Conservation (phyloP, 1,139 yeast species). For the Debaryomyces sp. region DNA sequence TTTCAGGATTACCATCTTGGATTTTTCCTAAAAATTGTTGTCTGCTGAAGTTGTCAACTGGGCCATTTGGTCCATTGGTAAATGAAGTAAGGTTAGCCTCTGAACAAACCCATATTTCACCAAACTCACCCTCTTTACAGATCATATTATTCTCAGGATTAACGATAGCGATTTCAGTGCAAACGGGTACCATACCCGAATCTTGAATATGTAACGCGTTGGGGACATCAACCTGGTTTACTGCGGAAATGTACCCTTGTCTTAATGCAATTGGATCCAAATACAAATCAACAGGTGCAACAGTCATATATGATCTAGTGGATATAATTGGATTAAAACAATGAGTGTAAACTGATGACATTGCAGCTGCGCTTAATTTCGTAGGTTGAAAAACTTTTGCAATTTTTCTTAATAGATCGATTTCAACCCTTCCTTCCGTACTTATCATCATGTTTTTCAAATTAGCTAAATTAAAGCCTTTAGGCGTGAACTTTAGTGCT, state of each 20-base stretch:
- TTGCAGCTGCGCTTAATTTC: slow-evolving; percentile 66
- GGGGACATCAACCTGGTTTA: slow-evolving; percentile 69
- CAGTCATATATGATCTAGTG: slow-evolving; percentile 83
- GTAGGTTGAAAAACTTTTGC: slow-evolving; percentile 67
- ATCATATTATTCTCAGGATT: slow-evolving; percentile 85
- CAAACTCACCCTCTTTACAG: slow-evolving; percentile 92
- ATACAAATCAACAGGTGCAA: slow-evolving; percentile 86
- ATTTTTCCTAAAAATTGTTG: slow-evolving; percentile 59
- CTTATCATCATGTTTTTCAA: slow-evolving; percentile 85
- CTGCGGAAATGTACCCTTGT: slow-evolving; percentile 82
- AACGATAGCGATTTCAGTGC: slow-evolving; percentile 91
- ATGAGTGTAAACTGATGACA: slow-evolving; percentile 80
- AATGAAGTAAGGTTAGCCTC: slow-evolving; percentile 76
- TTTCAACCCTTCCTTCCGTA: slow-evolving; percentile 74
- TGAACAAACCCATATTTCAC: slow-evolving; percentile 95
- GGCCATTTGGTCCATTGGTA: slow-evolving; percentile 58
- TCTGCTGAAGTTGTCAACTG: slow-evolving; percentile 39
- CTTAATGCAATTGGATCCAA: slow-evolving; percentile 87
- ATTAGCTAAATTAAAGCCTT: slow-evolving; percentile 62
- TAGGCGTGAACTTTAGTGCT: slow-evolving; percentile 61
- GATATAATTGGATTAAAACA: slow-evolving; percentile 82
- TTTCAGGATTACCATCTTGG: slow-evolving; percentile 60
- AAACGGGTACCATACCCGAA: slow-evolving; percentile 94
- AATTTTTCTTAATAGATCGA: slow-evolving; percentile 59
- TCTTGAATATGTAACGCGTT: slow-evolving; percentile 82